Base-by-base conservation (phyloP, 2,329 filamentous ascomycete genomes). In the Pseudogymnoascus sp. region DNA sequence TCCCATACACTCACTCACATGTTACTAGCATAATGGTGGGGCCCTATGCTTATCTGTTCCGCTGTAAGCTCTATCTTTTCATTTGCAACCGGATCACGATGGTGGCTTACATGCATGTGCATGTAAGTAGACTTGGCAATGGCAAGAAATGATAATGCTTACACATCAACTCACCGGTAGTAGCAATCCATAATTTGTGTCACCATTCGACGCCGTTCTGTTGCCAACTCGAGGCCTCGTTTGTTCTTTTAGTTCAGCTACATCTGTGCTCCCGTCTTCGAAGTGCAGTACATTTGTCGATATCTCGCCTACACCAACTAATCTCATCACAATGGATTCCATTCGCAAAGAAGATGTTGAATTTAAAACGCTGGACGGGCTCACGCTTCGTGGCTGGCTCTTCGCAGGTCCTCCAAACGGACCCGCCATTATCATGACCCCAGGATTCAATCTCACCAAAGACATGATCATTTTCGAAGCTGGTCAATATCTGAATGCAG, bases 361-460 rank as follows among this genome's bases (percentile, higher is more conserved):
- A 63, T 77, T 78, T 69, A 72, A 73, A 44, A 78, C 78, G 5
- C 59, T 77, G 2, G 77, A 79, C 67, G 76, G 76, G 5, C 46
- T 77, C 4, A 75, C 70, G 7, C 67, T 79, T 7, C 69, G 73
- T 12, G 78, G 76, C 8, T 70, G 69, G 65, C 68, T 79, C 11
- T 79, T 73, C 64, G 69, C 72, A 25, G 74, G 72, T 7, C 53
- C 46, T 18, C 56, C 21, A 56, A 60, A 56, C 34, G 66, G 66
- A 6, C 67, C 67, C 37, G 67, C 64, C 5, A 66, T 72, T n/a
- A 65, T 71, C 23, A 63, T 71, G n/a, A 62, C 68, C 8, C 68
- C 66, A 12, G 68, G 69, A 3, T 68, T 69, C 23, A 66, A 68
- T 36, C 66, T 64, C 31, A 34, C 61, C 11, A 67, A 67, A 37